Evolutionary conservation across 2,329 filamentous ascomycete genomes (phyloP).

Genomic region (Cucurbitaria berberidis): DNA sequence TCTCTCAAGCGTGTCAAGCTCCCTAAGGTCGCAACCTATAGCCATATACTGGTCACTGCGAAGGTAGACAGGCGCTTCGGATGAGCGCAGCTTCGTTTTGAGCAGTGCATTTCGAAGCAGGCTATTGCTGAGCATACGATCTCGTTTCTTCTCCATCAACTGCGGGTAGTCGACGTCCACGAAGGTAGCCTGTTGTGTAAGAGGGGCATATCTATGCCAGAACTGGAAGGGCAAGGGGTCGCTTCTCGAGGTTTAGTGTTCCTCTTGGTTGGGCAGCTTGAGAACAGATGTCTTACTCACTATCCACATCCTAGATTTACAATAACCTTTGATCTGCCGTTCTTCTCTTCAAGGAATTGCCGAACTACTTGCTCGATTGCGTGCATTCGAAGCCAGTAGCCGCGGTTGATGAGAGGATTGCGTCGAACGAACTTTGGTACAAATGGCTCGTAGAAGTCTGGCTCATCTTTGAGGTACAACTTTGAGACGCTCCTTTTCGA

Average conservation of each 20-base stretch:
- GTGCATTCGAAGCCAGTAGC: constrained; percentile 85
- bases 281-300: constrained; percentile 61
- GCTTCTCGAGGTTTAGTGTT: constrained; percentile 55
- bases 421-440: constrained; percentile 82
- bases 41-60: constrained; percentile 74
- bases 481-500: constrained; percentile 93
- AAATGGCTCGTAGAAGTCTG: constrained; percentile 87
- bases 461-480: constrained; percentile 77
- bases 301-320: constrained; percentile 90
- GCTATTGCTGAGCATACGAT: constrained; percentile 65
- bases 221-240: constrained; percentile 89
- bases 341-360: constrained; percentile 69
- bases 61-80: constrained; percentile 37
- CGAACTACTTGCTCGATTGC: constrained; percentile 77
- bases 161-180: constrained; percentile 87
- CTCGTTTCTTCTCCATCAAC: constrained; percentile 75
- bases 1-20: constrained; percentile 66
- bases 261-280: background rate
- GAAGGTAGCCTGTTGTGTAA: constrained; percentile 68
- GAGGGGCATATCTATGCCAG: constrained; percentile 67
- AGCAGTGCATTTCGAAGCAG: constrained; percentile 50
- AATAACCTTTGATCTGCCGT: constrained; percentile 70
- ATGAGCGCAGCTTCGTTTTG: constrained; percentile 30
- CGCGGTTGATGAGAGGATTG: constrained; percentile 87
- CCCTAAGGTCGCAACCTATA: constrained; percentile 79